Evolutionary conservation across 768 basidiomycete species (phyloP).

Genomic region (Tephrocybe sp.): DNA sequence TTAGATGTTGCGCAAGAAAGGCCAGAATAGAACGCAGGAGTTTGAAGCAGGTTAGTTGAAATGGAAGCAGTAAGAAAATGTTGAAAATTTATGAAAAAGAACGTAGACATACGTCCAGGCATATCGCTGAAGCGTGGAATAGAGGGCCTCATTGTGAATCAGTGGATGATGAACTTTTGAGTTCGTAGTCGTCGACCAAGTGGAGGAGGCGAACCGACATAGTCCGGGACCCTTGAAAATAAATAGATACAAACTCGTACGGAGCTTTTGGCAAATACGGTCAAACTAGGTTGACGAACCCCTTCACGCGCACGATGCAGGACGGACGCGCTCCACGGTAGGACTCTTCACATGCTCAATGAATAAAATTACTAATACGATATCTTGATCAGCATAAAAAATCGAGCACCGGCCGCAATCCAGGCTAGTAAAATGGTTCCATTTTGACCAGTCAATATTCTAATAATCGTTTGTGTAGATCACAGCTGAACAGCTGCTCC

Average conservation of each 20-base stretch:
- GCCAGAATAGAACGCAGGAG: neutral
- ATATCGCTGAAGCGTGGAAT: constrained; percentile 66
- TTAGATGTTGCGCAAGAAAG: neutral
- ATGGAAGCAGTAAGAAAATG: neutral
- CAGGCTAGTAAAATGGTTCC: constrained; percentile 54
- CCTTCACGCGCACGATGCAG: constrained; percentile 13
- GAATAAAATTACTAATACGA: too few relatives aligned
- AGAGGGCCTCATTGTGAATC: constrained; percentile 60
- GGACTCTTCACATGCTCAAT: neutral
- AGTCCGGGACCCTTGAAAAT: constrained; percentile 19
- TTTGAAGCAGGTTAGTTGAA: neutral
- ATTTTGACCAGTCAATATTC: neutral
- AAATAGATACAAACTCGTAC: constrained; percentile 17
- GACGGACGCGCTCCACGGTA: constrained; percentile 19
- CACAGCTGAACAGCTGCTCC: constrained; percentile 95
- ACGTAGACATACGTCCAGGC: constrained; percentile 72
- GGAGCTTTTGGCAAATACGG: too few relatives aligned
- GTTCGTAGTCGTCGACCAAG: constrained; percentile 13
- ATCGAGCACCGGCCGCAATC: constrained; percentile 91
- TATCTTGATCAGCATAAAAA: constrained; percentile 70
- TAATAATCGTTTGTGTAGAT: constrained; percentile 54
- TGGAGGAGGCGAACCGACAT: constrained; percentile 18
- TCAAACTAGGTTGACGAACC: too few relatives aligned
- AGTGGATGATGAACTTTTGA: constrained; percentile 12
- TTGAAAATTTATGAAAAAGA: neutral